phyloP scores from a whole-genome alignment of 768 basidiomycete genomes.

The Lentinula raphanica region DNA sequence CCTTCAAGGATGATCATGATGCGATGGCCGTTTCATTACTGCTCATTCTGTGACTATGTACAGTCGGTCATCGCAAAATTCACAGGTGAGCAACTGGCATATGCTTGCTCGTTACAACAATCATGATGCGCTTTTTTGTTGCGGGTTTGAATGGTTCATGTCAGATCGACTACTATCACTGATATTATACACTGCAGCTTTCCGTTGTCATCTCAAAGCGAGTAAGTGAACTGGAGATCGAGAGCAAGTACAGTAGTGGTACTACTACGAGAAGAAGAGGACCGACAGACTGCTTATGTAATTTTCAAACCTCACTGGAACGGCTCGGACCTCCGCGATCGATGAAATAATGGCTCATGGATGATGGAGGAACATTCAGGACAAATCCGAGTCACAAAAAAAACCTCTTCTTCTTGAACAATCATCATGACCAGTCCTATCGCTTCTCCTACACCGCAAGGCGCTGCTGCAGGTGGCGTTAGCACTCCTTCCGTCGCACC shows the following conservation, averaged over 20 bases:
- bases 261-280: background rate
- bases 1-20: background rate
- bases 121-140: background rate
- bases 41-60: background rate
- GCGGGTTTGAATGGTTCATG: background rate
- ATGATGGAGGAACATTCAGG: background rate
- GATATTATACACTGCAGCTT: background rate
- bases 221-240: no score
- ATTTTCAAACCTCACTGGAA: background rate
- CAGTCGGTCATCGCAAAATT: background rate
- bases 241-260: no score
- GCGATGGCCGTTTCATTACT: background rate
- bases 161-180: background rate
- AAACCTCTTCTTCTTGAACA: slow-evolving; percentile 1
- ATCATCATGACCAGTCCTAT: slow-evolving; percentile 6
- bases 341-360: background rate
- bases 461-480: slow-evolving; percentile 1
- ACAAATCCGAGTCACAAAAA: slow-evolving; percentile 5
- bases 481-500: slow-evolving; percentile 25
- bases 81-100: background rate
- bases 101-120: background rate
- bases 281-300: background rate
- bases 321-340: slow-evolving; percentile 5
- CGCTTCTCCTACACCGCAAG: slow-evolving; percentile 1
- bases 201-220: background rate